Evolutionary conservation across 1,284 basidiomycete species (phyloP).

Genomic region (Ustilago shanxiensis): DNA sequence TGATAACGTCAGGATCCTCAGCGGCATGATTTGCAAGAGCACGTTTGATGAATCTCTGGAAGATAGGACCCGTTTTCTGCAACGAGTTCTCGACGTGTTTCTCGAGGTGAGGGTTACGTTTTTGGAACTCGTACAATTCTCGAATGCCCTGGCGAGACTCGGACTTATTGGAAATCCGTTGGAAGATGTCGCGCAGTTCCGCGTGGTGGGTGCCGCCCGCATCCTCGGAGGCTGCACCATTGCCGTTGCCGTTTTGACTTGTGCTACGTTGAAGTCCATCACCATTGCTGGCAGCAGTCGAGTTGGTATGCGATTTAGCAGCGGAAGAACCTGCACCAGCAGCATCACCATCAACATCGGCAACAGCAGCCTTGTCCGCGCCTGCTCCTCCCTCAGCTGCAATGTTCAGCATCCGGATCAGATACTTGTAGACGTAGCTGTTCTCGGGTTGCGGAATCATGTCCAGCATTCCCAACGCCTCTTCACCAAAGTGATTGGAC

Average conservation of each 20-base stretch:
- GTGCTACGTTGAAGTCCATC: slow-evolving; percentile 73
- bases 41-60: slow-evolving; percentile 71
- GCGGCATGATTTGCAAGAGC: slow-evolving; percentile 76
- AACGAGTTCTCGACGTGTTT: slow-evolving; percentile 77
- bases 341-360: slow-evolving; percentile 76
- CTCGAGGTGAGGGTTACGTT: slow-evolving; percentile 89
- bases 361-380: slow-evolving; percentile 34
- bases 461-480: slow-evolving; percentile 61
- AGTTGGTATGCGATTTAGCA: slow-evolving; percentile 10
- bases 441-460: slow-evolving; percentile 61
- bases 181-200: slow-evolving; percentile 84
- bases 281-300: slow-evolving; percentile 12
- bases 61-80: slow-evolving; percentile 71
- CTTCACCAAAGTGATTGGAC: slow-evolving; percentile 59
- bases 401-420: slow-evolving; percentile 63
- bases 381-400: slow-evolving; percentile 31
- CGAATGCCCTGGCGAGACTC: slow-evolving; percentile 89
- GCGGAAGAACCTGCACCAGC: slow-evolving; percentile 73
- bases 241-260: slow-evolving; percentile 71
- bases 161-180: slow-evolving; percentile 85
- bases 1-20: slow-evolving; percentile 79
- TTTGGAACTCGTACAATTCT: slow-evolving; percentile 93
- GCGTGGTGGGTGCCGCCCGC: slow-evolving; percentile 75
- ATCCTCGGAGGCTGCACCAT: slow-evolving; percentile 74
- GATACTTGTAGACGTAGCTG: slow-evolving; percentile 65